Percentiles rank a stretch among this genome's conserved stretches.
phyloP scores from a whole-genome alignment of 805 yeast species.

The Zygosaccharomyces siamensis region DNA sequence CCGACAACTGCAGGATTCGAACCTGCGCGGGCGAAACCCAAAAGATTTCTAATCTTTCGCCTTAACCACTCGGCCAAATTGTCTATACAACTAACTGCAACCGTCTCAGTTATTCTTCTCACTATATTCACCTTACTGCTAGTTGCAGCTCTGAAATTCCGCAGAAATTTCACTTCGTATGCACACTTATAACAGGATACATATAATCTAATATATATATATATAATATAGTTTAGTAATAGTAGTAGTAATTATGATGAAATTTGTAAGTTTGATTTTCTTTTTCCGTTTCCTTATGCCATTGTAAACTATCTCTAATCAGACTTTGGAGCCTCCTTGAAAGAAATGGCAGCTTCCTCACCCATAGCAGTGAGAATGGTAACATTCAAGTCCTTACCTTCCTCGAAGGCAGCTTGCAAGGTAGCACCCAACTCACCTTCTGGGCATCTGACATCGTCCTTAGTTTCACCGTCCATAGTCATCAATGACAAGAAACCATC shows the following conservation, averaged over 20 bases:
- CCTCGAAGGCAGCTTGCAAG: constrained; percentile 90
- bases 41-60: constrained; percentile 60
- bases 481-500: constrained; percentile 96
- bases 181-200: constrained; percentile 6
- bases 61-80: constrained; percentile 64
- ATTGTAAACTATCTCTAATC: constrained; percentile 22
- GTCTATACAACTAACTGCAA: constrained; percentile 16
- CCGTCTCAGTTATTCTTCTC: no score
- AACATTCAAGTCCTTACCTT: constrained; percentile 95
- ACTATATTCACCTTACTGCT: no score
- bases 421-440: constrained; percentile 96
- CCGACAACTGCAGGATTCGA: constrained; percentile 74
- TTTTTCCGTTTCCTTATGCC: background rate
- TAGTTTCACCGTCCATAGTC: constrained; percentile 97
- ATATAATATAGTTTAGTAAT: background rate
- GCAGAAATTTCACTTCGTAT: background rate
- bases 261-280: constrained; percentile 6
- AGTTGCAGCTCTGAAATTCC: background rate
- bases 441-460: constrained; percentile 98
- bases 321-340: constrained; percentile 94
- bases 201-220: constrained; percentile 3
- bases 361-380: constrained; percentile 98
- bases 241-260: background rate
- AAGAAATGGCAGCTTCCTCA: constrained; percentile 98
- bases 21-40: constrained; percentile 60